Evolutionary conservation across 2,329 filamentous ascomycete species (phyloP).

Genomic region (Trichoderma hamatum): DNA sequence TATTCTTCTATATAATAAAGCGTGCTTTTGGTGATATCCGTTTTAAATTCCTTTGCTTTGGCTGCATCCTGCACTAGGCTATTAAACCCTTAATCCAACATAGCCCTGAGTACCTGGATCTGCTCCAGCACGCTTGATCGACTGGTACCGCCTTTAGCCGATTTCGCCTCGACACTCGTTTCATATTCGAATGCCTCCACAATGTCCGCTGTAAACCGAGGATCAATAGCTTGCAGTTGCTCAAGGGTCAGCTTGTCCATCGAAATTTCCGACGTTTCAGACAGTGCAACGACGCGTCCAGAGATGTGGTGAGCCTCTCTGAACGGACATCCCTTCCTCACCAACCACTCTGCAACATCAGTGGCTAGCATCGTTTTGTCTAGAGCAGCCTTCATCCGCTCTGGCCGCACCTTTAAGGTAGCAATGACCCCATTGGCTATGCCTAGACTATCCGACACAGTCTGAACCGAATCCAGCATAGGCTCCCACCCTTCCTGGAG

Average conservation of each 20-base stretch:
- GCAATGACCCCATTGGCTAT: constrained; percentile 81
- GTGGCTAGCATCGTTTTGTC: constrained; percentile 83
- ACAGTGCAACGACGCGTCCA: constrained; percentile 58
- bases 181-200: constrained; percentile 76
- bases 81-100: background rate
- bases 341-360: constrained; percentile 67
- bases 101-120: constrained; percentile 53
- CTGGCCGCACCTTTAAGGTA: constrained; percentile 69
- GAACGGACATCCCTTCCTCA: constrained; percentile 72
- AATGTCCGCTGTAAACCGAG: constrained; percentile 72
- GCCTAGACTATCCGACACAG: constrained; percentile 76
- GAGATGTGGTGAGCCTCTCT: constrained; percentile 80
- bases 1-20: too few species aligned
- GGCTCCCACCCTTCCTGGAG: constrained; percentile 83
- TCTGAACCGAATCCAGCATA: constrained; percentile 84
- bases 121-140: constrained; percentile 67
- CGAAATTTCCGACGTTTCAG: constrained; percentile 52
- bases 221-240: constrained; percentile 67
- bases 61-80: too few species aligned
- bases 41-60: too few species aligned
- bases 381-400: constrained; percentile 78
- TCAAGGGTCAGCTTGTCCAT: constrained; percentile 71
- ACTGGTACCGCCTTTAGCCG: constrained; percentile 78
- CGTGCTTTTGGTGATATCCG: too few species aligned
- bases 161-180: constrained; percentile 77